phyloP scores from a whole-genome alignment of 2,329 filamentous ascomycete species.

The Ceratocystis ficicola region DNA sequence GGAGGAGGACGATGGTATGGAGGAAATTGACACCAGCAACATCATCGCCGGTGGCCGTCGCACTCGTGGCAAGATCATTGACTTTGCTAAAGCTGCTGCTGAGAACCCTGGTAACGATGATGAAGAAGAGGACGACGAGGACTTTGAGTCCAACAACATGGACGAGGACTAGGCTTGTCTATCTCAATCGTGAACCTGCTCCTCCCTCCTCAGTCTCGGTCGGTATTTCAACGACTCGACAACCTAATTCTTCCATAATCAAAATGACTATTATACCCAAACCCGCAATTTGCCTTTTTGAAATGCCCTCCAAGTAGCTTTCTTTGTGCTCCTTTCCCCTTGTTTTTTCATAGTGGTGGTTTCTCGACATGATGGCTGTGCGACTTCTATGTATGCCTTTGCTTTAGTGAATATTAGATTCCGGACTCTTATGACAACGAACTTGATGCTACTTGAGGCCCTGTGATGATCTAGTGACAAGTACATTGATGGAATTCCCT shows the following conservation, averaged over 20 bases:
- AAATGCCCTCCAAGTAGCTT: not conserved
- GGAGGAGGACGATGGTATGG: constrained; percentile 70
- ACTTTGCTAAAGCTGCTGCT: constrained; percentile 81
- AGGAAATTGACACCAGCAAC: constrained; percentile 83
- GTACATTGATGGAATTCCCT: not conserved
- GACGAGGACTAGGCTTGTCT: constrained; percentile 38
- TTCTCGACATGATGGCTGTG: not conserved
- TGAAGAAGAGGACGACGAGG: constrained; percentile 67
- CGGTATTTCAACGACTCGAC: not conserved
- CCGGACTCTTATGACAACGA: not conserved
- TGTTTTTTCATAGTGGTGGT: no score
- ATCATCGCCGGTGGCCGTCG: constrained; percentile 68
- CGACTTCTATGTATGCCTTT: not conserved
- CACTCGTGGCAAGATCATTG: constrained; percentile 83
- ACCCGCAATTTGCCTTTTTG: not conserved
- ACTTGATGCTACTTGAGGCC: not conserved
- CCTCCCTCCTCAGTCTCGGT: not conserved
- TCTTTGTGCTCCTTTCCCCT: not conserved
- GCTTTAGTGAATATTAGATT: not conserved
- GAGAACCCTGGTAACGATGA: constrained; percentile 64
- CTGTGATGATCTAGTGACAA: not conserved
- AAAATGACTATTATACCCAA: constrained; percentile 12
- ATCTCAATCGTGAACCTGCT: not conserved
- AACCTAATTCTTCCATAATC: constrained; percentile 13
- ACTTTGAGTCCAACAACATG: constrained; percentile 62